Conservation (phyloP, 2,329 filamentous ascomycete species). For the Verticillium klebahnii region DNA sequence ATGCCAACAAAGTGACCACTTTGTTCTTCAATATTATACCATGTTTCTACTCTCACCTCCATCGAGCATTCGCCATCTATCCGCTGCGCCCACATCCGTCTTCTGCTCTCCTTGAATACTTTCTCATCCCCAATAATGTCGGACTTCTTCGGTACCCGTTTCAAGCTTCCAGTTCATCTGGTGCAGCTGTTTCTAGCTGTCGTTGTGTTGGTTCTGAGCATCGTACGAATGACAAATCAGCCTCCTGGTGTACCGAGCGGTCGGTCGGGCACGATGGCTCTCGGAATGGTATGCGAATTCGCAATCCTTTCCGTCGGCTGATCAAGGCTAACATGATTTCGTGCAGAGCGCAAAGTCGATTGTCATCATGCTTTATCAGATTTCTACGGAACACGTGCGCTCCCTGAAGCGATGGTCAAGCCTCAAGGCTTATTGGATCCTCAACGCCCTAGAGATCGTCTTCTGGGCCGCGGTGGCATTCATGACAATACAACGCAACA, state of each 20-base stretch:
- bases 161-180: conserved; percentile 8
- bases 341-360: too few relatives aligned
- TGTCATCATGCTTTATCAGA: conserved; percentile 26
- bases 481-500: conserved; percentile 6
- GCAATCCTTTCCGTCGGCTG: not conserved
- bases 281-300: conserved; percentile 6
- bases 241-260: conserved; percentile 1
- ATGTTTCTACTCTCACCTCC: too few relatives aligned
- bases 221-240: conserved; percentile 6
- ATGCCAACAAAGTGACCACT: too few relatives aligned
- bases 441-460: conserved; percentile 18
- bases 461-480: conserved; percentile 20
- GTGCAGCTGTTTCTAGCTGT: conserved; percentile 5
- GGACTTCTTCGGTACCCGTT: not conserved
- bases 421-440: conserved; percentile 16
- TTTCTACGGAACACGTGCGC: conserved; percentile 28
- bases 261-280: conserved; percentile 5
- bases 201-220: conserved; percentile 3
- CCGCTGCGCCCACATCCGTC: too few relatives aligned
- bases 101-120: too few relatives aligned
- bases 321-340: too few relatives aligned
- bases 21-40: too few relatives aligned
- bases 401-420: conserved; percentile 10
- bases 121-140: not conserved
- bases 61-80: too few relatives aligned